phyloP scores from a whole-genome alignment of 768 basidiomycete species.

The Lentinula aciculospora region DNA sequence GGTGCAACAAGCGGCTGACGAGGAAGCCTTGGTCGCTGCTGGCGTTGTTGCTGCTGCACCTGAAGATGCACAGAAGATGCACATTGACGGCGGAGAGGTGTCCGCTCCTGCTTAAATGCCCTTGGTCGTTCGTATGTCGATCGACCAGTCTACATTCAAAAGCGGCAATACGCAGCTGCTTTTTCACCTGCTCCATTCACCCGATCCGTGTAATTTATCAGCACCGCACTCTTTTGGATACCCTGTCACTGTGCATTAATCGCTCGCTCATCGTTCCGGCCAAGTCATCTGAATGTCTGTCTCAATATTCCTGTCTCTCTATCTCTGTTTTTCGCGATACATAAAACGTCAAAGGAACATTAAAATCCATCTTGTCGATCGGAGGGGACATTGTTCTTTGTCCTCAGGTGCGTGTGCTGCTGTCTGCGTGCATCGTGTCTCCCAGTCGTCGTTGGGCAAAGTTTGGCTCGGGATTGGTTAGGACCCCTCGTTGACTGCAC shows the following conservation, averaged over 20 bases:
- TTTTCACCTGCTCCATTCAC: not conserved
- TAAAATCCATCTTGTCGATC: not conserved
- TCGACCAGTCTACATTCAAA: constrained; percentile 9
- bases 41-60: constrained; percentile 26
- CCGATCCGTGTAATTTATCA: constrained; percentile 3
- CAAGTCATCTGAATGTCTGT: not conserved
- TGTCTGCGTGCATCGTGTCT: not conserved
- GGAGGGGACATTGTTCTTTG: not conserved
- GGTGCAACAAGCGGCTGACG: constrained; percentile 28
- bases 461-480: constrained; percentile 2
- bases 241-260: constrained; percentile 4
- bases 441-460: not conserved
- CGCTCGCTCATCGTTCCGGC: not conserved
- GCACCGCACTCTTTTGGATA: constrained; percentile 9
- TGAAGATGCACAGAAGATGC: constrained; percentile 34
- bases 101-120: constrained; percentile 20
- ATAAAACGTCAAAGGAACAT: constrained; percentile 3
- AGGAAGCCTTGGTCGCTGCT: constrained; percentile 26
- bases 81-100: constrained; percentile 31
- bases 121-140: constrained; percentile 13
- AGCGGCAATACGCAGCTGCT: not conserved
- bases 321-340: constrained; percentile 1
- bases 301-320: not conserved
- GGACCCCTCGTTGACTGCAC: constrained; percentile 9
- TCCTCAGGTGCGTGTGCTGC: not conserved